Base-by-base conservation (phyloP, 2,329 filamentous ascomycete species). In the Penicillium sp. region DNA sequence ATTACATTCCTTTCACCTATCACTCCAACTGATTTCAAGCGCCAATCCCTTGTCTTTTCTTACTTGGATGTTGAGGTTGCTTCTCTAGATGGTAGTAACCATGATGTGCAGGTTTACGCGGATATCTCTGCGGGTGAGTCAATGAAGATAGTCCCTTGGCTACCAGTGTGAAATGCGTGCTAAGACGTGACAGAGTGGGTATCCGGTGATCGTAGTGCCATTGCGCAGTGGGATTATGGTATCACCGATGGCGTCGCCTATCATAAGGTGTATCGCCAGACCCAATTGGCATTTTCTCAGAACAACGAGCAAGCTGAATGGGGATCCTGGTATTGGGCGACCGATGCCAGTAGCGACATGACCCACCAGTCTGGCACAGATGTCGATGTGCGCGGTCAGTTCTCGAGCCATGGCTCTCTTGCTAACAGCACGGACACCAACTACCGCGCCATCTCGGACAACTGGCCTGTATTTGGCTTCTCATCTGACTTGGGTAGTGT, bases 1-100 rank as follows among this genome's bases (percentile, higher is more conserved):
- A 80, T 88, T 49, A 88, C 83, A 0, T 92, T 92, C 65, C 69
- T 91, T 43, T 90, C 87, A 0, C 87, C 89, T 0, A 79, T 92
- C 14, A 87, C 83, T 16, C 85, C 87, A 0, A 74, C 83, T 26
- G 88, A 92, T 64, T 70, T 88, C 18, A 80, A 80, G 56, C 78
- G 87, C 31, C 87, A 91, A 67, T 90, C 88, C 6, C 75, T 90
- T 40, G 78, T 85, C 16, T 89, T 88, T 58, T 88, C 88, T 1
- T 92, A 91, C 71, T 75, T 92, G 51, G 75, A 88, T 24, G 82
- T 89, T 23, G 80, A 79, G 9, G 84, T 89, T 6, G 71, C 71
- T 31, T 88, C 88, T 1, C 65, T 83, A 2, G 88, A 92, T 69
- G 86, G 85, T 10, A 67, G 67, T 2, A 62, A 76, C 1, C 89